Evolutionary conservation across 192 early-diverging fungal genomes (phyloP), one percentile per base, ranked within the genome.

Genomic region (Rhizoclosmatium sp.): DNA sequence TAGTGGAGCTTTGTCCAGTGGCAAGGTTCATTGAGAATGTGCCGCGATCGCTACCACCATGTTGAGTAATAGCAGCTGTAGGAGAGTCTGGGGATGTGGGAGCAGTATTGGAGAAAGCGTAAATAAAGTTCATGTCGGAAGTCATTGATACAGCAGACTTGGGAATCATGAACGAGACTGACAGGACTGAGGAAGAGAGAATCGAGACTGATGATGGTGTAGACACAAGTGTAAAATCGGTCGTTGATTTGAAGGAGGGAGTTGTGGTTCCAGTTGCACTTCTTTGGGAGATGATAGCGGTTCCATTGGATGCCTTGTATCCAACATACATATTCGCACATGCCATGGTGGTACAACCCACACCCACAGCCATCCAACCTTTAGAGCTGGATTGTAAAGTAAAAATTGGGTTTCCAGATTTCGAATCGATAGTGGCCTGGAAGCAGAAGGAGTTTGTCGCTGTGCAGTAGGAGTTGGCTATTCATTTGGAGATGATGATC

Each of bases 341-440:
- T 4, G 75, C 47, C 84, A 85, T 85, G 59, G 65, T 48, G 2
- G 39, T 62, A 44, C 72, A 69, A 4, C 81, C 81, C 5, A 79
- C 58, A 23, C 84, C 84, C 48, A 85, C 4, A 2, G 75, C 79
- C 54, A 51, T 76, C 79, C 79, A 84, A 14, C 78, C 72, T 7
- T 59, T 62, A 16, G 59, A n/a, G 1, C 10, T 5, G 39, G 72
- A 42, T 62, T 75, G 72, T 39, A 75, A 40, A 23, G 72, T 75
- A 46, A 75, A 62, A 16, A 56, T 62, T 40, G 45, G 59, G 4
- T n/a, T 23, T 19, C 39, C 45, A 10, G 41, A 45, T 7, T 19
- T 40, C 4, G 59, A 4, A 46, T 75, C 72, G 12, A 49, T 16
- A 10, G 23, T 45, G 12, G 59, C 72, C 21, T 59, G 41, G 61